Base-by-base conservation (phyloP, 2,329 filamentous ascomycete genomes). In the Exophiala oligosperma region DNA sequence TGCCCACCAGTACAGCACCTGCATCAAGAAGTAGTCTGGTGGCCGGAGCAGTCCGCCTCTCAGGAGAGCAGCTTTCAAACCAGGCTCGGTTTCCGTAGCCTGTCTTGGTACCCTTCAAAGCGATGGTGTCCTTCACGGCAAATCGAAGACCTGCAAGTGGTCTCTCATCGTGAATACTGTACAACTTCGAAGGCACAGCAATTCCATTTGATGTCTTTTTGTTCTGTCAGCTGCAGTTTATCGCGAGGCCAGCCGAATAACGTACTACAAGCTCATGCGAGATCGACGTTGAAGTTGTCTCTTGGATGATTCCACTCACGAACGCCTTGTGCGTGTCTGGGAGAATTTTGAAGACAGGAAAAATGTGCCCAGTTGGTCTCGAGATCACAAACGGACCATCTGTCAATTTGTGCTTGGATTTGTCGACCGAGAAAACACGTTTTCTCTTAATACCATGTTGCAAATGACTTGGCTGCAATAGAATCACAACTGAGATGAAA, bases 51-150 rank as follows among this genome's bases (percentile, higher is more conserved):
- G 59, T 65, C 3, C 29, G 43, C 24, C 46, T 58, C 24, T 59
- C 62, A 29, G 55, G 24, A 38, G 57, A 48, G n/a, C 59, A 55
- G 40, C 44, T 61, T 17, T 64, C 57, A 6, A 32, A 43, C 57
- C 57, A 64, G n/a, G 64, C 60, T 43, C 52, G 47, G 47, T 50
- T 63, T 46, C 64, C 64, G 52, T 57, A 63, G 2, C 52, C 54
- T 7, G 60, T 66, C 35, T 40, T 56, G 21, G 62, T 52, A 7
- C 61, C 63, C 47, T 61, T 56, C 21, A 65, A 24, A 17, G 57
- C 54, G 46, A 66, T 60, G 12, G 52, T 61, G 46, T 66, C 64
- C 46, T 65, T 65, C 32, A 64, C 61, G 1, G 60, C 64, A 40
- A 66, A 56, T 28, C 64, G 56, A 32, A 63, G 43, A 9, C 60